Base-by-base conservation (phyloP, 2,329 filamentous ascomycete genomes). In the Aspergillus sp. region DNA sequence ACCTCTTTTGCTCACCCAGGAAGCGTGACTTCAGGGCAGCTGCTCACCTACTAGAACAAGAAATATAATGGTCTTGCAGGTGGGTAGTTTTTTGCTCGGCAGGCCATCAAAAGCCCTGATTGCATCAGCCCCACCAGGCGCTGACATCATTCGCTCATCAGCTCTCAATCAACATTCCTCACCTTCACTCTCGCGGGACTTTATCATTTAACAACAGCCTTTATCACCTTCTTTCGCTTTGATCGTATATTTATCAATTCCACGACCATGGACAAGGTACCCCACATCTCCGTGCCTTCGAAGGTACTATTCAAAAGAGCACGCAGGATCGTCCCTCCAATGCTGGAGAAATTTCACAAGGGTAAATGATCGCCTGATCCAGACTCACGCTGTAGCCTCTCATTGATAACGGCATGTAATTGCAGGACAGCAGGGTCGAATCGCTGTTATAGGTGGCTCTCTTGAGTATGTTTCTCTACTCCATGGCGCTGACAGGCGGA, bases 321-420 rank as follows among this genome's bases (percentile, higher is more conserved):
- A 70, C 89, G 89, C 82, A 91, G 89, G 73, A 89, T 99, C 80
- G 85, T 99, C 59, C 95, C 95, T 63, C 95, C 95, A 11, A 91
- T 99, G 91, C 84, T 97, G 54, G 90, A 95, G 72, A 90, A 86
- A 71, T 98, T 98, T 73, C 95, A 98, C 78, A 99, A 99, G 83
- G 95, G 93, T 91, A 71, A 48, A 77, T 64, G 56, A 40, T 17
- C 39, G 20, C 24, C 37, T 44, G 41, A 27, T 19, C 5, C 12
- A 33, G 39, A 24, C 5, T 24, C 22, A 30, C 42, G 15, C 6
- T 22, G 17, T n/a, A 15, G 13, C 4, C 34, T 37, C 27, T 20
- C 12, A 17, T 30, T 41, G 39, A 40, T 54, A 24, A 34, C 1
- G 6, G 12, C 50, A 56, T 15, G 13, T 30, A 48, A 48, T 12